Conservation (phyloP, 768 basidiomycete genomes). For the Tricholoma matsutake region DNA sequence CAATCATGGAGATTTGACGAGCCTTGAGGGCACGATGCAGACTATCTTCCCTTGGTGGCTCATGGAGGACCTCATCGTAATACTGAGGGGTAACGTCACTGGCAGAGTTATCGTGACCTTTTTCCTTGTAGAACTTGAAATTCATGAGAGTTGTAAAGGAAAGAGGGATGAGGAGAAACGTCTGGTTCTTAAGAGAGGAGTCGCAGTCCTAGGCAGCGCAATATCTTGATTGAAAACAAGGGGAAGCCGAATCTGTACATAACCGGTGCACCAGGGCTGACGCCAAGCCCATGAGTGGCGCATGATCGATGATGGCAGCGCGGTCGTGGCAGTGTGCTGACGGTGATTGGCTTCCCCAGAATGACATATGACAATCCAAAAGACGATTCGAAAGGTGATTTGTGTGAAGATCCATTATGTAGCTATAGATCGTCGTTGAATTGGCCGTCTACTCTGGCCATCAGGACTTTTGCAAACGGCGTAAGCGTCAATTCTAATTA, state of each 20-base stretch:
- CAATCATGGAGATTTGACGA: slow-evolving; percentile 56
- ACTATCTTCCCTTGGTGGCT: slow-evolving; percentile 33
- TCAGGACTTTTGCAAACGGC: no score
- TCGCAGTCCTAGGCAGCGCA: not conserved
- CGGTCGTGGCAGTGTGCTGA: no score
- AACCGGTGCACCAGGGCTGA: not conserved
- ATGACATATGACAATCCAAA: no score
- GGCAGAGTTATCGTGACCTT: slow-evolving; percentile 19
- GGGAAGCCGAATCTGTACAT: not conserved
- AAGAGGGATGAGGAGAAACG: not conserved
- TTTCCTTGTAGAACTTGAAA: slow-evolving; percentile 18
- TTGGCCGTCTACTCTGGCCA: no score
- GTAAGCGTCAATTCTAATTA: no score
- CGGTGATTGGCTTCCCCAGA: no score
- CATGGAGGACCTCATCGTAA: slow-evolving; percentile 28
- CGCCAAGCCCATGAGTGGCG: no score
- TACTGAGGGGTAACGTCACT: slow-evolving; percentile 19
- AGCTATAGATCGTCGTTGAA: no score
- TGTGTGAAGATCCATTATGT: no score
- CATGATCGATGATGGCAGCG: no score
- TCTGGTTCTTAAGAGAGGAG: slow-evolving; percentile 5
- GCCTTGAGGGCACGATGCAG: slow-evolving; percentile 51
- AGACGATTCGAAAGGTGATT: no score
- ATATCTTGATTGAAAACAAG: not conserved
- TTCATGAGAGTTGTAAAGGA: slow-evolving; percentile 16